These are phyloP conservation scores for Yamadazyma atmosphaerica DNA, from an alignment of 1,139 yeast genomes.

Conservation along the genomic window DNA sequence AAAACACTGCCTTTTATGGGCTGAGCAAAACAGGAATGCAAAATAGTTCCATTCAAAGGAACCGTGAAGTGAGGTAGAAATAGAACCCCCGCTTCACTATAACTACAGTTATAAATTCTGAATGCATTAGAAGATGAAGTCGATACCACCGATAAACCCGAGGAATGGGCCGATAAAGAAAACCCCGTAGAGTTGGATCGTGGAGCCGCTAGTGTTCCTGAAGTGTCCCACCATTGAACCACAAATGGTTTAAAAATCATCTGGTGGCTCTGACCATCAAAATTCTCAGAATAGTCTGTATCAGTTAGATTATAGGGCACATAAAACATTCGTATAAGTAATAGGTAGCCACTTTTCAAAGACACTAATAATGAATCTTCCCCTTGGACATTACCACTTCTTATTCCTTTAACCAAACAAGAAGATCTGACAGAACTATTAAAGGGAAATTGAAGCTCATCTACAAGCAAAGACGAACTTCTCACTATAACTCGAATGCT, in stretches of 20 bases:
- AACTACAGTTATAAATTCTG: conserved; percentile 37
- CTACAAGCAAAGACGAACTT: conserved; percentile 34
- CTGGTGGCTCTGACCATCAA: conserved; percentile 4
- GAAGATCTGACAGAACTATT: conserved; percentile 40
- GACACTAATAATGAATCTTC: conserved; percentile 49
- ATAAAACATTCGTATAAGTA: conserved; percentile 35
- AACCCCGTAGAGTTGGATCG: conserved; percentile 35
- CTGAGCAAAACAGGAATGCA: conserved; percentile 46
- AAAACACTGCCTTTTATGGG: conserved; percentile 26
- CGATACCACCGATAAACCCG: conserved; percentile 42
- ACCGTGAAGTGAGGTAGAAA: conserved; percentile 41
- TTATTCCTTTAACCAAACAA: conserved; percentile 30
- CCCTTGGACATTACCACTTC: conserved; percentile 16
- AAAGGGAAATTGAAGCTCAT: conserved; percentile 33
- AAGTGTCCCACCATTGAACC: conserved; percentile 54
- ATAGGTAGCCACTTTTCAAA: conserved; percentile 41
- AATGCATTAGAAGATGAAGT: conserved; percentile 38
- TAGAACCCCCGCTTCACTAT: conserved; percentile 37
- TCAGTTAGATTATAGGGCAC: conserved; percentile 35
- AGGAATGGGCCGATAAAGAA: conserved; percentile 31
- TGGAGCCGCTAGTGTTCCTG: conserved; percentile 20
- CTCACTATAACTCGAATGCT: conserved; percentile 31
- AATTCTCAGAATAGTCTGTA: conserved; percentile 22
- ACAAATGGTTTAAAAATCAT: conserved; percentile 42
- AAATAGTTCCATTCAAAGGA: conserved; percentile 40